Evolutionary conservation across 257 asterid genomes (phyloP), one percentile per base, ranked within the genome.

Genomic region (Capsicum baccatum): DNA sequence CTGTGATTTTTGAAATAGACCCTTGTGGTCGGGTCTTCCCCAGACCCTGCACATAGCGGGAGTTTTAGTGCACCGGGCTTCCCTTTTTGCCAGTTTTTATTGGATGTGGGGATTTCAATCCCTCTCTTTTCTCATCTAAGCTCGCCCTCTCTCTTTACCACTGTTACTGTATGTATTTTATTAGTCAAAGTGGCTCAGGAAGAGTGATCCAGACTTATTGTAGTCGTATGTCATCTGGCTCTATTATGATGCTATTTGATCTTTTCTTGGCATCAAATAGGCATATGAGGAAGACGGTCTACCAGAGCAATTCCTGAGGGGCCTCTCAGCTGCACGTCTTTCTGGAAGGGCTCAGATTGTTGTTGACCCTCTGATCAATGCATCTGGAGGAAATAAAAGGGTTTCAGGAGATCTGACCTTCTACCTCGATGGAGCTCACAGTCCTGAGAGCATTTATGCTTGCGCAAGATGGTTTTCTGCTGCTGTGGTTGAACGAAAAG

Each of bases 371-470:
- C 44, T 58, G 50, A 68, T 79, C 79, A 83, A 83, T 33, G 57
- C 59, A 67, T 83, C 86, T 80, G 88, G 73, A 78, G 86, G 50
- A 67, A 83, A 62, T 54, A 88, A 79, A 63, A 83, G 78, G 84
- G 37, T 90, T 84, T 85, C 91, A 8, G 98, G 97, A 60, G 97
- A 90, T 84, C 83, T 95, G 83, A 79, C 88, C 83, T 95, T 94
- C 89, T 94, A 92, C 88, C 89, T 94, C 64, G 99, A 95, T 83
- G 99, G 99, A 86, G 99, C 99, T 85, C 99, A 95, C 87, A 95
- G 98, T 88, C 98, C 98, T 68, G 98, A 95, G 87, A 95, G 98
- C 90, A 92, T 94, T 92, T 97, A 95, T 86, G 98, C 97, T 63
- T 95, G 99, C 19, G 98, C 97, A 54, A 92, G 85, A 85, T 95